phyloP scores from a whole-genome alignment of 805 yeast species.

The Candida morakotiae region DNA sequence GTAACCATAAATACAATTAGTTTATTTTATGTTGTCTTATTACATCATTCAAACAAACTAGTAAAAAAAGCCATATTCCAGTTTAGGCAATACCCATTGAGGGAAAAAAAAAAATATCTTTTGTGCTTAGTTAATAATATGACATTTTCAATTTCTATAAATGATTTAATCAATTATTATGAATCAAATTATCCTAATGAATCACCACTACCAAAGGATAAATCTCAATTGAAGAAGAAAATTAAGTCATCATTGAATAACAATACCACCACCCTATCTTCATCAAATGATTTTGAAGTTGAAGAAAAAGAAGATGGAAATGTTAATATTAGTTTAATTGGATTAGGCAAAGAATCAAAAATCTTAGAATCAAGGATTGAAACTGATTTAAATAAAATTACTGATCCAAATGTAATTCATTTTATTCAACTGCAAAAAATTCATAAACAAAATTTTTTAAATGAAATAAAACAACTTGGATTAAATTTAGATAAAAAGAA shows the following conservation, averaged over 20 bases:
- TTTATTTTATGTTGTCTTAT: too few species aligned
- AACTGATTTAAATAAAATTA: not conserved
- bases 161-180: constrained; percentile 1
- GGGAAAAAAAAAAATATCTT: too few species aligned
- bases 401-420: not conserved
- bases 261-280: too few species aligned
- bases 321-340: not conserved
- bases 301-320: not conserved
- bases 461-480: constrained; percentile 1
- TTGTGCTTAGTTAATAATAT: too few species aligned
- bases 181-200: not conserved
- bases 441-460: not conserved
- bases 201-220: not conserved
- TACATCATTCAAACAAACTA: too few species aligned
- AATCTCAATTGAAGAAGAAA: not conserved
- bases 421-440: not conserved
- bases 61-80: too few species aligned
- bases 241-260: not conserved
- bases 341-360: not conserved
- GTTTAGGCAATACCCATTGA: too few species aligned
- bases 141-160: not conserved
- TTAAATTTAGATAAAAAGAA: not conserved
- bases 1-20: too few species aligned
- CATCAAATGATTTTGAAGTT: too few species aligned
- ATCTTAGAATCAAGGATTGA: not conserved